Evolutionary conservation across 306 rosid genomes (phyloP), one percentile per base, ranked within the genome.

Genomic region (Trichosanthes truncata): DNA sequence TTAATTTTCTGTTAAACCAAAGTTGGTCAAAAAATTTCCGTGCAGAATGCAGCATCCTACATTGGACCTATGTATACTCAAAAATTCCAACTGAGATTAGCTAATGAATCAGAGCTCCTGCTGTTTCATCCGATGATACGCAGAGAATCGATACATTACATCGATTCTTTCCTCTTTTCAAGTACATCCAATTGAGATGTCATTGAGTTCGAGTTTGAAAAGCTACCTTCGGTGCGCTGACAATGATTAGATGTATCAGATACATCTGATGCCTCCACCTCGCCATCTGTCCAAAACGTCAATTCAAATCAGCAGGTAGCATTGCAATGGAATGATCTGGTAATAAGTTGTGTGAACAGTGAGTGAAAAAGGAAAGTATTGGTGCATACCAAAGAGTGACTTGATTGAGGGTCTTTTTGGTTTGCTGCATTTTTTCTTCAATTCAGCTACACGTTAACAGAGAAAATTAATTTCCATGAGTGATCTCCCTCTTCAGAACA

Each of bases 401-500:
- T 93, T 96, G 56, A 96, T 74, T 56, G 97, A 86, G 61, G 99
- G 98, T 77, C 96, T 87, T 87, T 89, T 93, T 26, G 89, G 71
- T 85, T 87, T 96, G 89, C 84, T 74, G 66, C 69, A 78, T 88
- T 93, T 96, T 91, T 89, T 96, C 90, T 89, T 96, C 90, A 96
- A 82, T 80, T 91, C 97, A 85, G 93, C 98, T 96, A 84, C 82
- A 84, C 76, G 51, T 72, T 79, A 84, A 72, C 61, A 87, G 81
- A 84, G 80, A 77, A 46, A 55, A 68, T 75, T 76, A 80, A 76
- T 40, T 53, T 79, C 59, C 79, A 21, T 33, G 67, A 55, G 26
- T 10, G 12, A 21, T 77, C 36, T 36, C 52, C 52, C 9, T 40
- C 6, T 55, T 56, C 17, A 51, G 62, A 33, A 74, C 62, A 48